A percentile compares a stretch with the other conserved stretches of the same genome.
These are phyloP conservation scores for Huiozyma naganishii DNA, from an alignment of 805 yeast genomes.

Conservation along the genomic window DNA sequence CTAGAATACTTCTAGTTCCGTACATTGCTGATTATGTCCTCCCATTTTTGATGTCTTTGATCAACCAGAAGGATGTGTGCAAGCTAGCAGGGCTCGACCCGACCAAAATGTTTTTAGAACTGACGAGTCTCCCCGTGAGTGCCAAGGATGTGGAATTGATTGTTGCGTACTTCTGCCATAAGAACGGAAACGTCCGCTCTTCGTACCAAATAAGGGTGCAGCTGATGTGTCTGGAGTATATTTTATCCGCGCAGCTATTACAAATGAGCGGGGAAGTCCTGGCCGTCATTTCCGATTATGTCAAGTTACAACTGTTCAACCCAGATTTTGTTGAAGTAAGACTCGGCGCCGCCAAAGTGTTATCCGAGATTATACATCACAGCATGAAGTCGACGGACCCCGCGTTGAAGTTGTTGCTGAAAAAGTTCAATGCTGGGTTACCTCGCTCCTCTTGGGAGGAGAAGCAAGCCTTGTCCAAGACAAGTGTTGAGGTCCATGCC, in stretches of 20 bases:
- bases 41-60: conserved; percentile 58
- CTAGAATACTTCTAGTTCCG: conserved; percentile 42
- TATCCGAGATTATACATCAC: conserved; percentile 68
- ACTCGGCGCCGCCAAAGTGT: conserved; percentile 55
- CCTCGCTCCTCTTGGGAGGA: conserved; percentile 20
- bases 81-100: conserved; percentile 56
- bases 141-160: conserved; percentile 6
- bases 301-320: conserved; percentile 39
- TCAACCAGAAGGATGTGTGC: conserved; percentile 69
- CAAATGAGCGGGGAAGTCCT: conserved; percentile 40
- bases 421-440: conserved; percentile 29
- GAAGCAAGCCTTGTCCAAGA: conserved; percentile 29
- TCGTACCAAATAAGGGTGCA: conserved; percentile 57
- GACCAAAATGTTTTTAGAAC: conserved; percentile 32
- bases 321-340: conserved; percentile 66
- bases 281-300: conserved; percentile 37
- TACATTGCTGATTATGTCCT: conserved; percentile 42
- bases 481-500: conserved; percentile 54
- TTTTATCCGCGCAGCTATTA: conserved; percentile 60
- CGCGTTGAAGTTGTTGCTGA: conserved; percentile 30
- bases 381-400: conserved; percentile 32
- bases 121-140: conserved; percentile 40
- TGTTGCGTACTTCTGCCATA: background rate
- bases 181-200: conserved; percentile 20
- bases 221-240: conserved; percentile 58